These are phyloP conservation scores for Sclerotinia trifoliorum DNA, from an alignment of 2,329 filamentous ascomycete species.

Conservation along the genomic window DNA sequence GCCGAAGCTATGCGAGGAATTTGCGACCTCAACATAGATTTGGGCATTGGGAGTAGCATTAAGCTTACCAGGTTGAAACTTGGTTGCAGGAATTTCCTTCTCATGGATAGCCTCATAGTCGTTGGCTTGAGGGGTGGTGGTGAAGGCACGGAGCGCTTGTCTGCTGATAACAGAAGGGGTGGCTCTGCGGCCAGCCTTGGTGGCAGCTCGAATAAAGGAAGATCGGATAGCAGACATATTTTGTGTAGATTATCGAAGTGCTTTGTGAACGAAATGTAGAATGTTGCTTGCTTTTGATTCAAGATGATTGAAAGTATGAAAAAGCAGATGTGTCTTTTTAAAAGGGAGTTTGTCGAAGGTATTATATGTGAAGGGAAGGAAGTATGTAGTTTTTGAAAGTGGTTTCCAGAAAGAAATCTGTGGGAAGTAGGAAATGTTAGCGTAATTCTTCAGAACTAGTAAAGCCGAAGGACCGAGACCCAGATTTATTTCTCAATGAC, in stretches of 20 bases:
- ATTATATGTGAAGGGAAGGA: not conserved
- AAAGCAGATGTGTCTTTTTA: not conserved
- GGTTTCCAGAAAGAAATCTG: slow-evolving; percentile 7
- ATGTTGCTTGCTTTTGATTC: too few species aligned
- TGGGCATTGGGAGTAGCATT: not conserved
- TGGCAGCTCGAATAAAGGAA: slow-evolving; percentile 15
- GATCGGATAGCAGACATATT: slow-evolving; percentile 19
- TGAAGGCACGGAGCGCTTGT: slow-evolving; percentile 33
- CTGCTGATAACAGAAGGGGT: slow-evolving; percentile 18
- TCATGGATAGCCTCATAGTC: slow-evolving; percentile 36
- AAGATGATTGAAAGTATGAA: not conserved
- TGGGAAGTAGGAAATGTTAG: slow-evolving; percentile 13
- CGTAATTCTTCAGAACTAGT: slow-evolving; percentile 7
- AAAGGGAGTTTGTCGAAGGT: not conserved
- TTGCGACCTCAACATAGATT: not conserved
- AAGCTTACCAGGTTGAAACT: slow-evolving; percentile 16
- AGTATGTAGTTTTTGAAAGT: not conserved
- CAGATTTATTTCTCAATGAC: not conserved
- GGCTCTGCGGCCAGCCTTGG: slow-evolving; percentile 19
- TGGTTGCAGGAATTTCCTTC: slow-evolving; percentile 33
- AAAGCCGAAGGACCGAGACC: slow-evolving; percentile 10
- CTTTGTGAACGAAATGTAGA: not conserved
- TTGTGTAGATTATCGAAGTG: not conserved
- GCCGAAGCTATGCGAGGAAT: too few species aligned
- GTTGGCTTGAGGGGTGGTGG: slow-evolving; percentile 27